Evolutionary conservation across 2,329 filamentous ascomycete species (phyloP), one percentile per base, ranked within the genome.

Genomic region (Colletotrichum sp.): DNA sequence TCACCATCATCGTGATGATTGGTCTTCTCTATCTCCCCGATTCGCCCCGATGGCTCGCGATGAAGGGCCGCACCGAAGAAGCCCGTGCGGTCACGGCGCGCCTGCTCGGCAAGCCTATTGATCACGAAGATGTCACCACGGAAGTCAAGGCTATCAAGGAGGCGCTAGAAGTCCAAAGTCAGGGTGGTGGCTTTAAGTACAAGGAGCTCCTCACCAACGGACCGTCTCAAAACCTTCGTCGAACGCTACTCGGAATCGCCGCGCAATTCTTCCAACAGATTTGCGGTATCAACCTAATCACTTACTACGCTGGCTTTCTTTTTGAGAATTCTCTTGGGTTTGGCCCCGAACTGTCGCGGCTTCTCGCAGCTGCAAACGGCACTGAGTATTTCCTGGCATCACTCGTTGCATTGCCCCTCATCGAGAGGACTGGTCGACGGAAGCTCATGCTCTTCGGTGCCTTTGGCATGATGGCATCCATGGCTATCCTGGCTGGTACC

Each of bases 191-290:
- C 18, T 76, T 76, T 34, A 79, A 67, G 43, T 82, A 21, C 65
- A 68, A 48, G 36, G 76, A 74, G 26, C 74, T 78, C 13, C 57
- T 93, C 79, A 92, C 91, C 2, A 87, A 88, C 65, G 92, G 92
- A 77, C 92, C 91, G 84, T 93, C 91, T 0, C 92, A 94, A 83
- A 91, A 93, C 80, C 90, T 93, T 84, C 89, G 92, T 9, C 88
- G 92, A 38, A 92, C 93, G 87, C 78, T 93, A 69, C 79, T 81
- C 8, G 80, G 79, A 4, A 75, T 81, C 10, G 77, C 76, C 0
- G 78, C 78, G 0, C 81, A 82, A n/a, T 80, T 81, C 71, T 81
- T 81, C 70, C 81, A 82, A 48, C 81, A 81, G 3, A 63, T 70
- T 4, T 63, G 36, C 16, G 67, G 67, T 12, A 82, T 85, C 63